These are phyloP conservation scores for Cunninghamia lanceolata DNA, from an alignment of 75 land plant species.

Conservation along the genomic window DNA sequence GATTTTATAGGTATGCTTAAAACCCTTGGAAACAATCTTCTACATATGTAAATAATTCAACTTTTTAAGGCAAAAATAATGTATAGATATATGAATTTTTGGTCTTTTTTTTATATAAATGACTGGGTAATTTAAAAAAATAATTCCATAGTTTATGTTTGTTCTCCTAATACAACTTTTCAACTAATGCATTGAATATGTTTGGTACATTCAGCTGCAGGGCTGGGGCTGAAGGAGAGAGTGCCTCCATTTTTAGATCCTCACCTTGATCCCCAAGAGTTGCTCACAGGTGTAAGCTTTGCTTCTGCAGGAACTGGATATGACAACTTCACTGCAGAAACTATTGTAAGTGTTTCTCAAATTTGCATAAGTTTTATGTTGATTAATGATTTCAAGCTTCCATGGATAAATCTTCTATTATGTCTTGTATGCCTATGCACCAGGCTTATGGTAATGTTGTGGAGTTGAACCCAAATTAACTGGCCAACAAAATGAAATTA, in stretches of 20 bases:
- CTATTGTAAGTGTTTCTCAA: slow-evolving; percentile 18
- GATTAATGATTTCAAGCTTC: neutral
- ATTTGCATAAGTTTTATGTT: too few species aligned
- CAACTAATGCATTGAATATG: neutral
- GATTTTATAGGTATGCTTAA: slow-evolving; percentile 19
- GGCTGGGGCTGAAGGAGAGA: slow-evolving; percentile 18
- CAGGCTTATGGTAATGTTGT: too few species aligned
- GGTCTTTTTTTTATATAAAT: too few species aligned
- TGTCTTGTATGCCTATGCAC: too few species aligned
- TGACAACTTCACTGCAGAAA: slow-evolving; percentile 57
- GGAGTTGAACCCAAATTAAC: too few species aligned
- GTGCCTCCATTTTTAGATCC: slow-evolving; percentile 53
- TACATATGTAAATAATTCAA: too few species aligned
- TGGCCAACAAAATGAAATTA: too few species aligned
- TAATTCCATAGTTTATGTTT: neutral
- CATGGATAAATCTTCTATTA: neutral
- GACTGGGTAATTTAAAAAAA: too few species aligned
- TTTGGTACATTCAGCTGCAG: slow-evolving; percentile 31
- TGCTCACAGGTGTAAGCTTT: slow-evolving; percentile 63
- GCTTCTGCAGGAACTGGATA: slow-evolving; percentile 74
- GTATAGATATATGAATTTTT: too few species aligned
- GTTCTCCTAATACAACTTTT: neutral
- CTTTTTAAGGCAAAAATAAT: too few species aligned
- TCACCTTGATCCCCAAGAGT: slow-evolving; percentile 16
- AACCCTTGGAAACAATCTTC: neutral